Conservation (phyloP, 1,139 yeast genomes). For the Pneumocystis wakefieldiae region DNA sequence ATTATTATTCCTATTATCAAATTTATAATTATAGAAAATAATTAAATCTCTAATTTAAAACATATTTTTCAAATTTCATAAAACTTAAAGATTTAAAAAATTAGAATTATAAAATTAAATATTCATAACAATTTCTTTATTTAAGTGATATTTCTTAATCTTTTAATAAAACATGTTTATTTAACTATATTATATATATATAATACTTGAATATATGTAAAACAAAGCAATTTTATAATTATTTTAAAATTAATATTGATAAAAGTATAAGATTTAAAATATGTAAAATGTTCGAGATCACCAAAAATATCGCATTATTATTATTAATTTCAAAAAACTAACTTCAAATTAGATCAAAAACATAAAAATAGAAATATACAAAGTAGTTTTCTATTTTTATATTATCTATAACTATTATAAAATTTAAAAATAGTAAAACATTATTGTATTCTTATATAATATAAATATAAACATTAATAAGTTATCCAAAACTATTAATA, state of each 20-base stretch:
- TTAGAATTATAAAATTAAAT: too few species aligned
- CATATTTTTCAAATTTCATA: background rate
- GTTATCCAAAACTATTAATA: too few species aligned
- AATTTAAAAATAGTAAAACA: too few species aligned
- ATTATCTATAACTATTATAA: too few species aligned
- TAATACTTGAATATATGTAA: background rate
- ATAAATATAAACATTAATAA: too few species aligned
- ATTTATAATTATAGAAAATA: background rate
- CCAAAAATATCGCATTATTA: background rate
- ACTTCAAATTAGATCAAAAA: too few species aligned
- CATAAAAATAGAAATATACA: too few species aligned
- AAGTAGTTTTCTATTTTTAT: too few species aligned
- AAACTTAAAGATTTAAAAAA: background rate
- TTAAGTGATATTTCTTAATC: background rate
- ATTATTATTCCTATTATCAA: background rate
- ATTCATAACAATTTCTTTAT: too few species aligned
- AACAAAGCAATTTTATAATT: background rate
- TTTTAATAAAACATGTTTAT: background rate
- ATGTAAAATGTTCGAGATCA: background rate
- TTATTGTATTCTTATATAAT: too few species aligned
- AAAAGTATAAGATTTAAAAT: background rate
- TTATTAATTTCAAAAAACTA: background rate
- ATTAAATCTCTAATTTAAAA: background rate
- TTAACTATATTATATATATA: background rate
- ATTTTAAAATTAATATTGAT: background rate